Conservation (phyloP, 2,329 filamentous ascomycete species). For the Ascochyta koolunga region DNA sequence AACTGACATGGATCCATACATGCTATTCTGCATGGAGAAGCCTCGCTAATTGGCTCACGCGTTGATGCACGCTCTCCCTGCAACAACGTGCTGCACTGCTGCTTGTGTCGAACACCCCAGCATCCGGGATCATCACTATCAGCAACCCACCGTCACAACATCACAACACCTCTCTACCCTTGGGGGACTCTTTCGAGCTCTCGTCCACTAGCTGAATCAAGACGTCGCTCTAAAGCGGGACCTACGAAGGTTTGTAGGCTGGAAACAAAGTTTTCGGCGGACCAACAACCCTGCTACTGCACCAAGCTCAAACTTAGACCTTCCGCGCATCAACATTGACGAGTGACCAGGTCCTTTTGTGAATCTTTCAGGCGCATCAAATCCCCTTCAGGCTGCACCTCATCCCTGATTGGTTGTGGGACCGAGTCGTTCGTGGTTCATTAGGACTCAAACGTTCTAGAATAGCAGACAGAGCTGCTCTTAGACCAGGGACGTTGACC, state of each 20-base stretch:
- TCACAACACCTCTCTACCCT: conserved; percentile 14
- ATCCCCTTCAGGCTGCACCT: conserved; percentile 22
- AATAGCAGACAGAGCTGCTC: conserved; percentile 28
- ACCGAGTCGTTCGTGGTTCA: conserved; percentile 12
- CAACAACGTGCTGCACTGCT: conserved; percentile 19
- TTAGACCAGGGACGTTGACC: conserved; percentile 34
- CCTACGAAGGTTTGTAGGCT: conserved; percentile 39
- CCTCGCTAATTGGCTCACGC: conserved; percentile 14
- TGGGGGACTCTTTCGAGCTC: conserved; percentile 13
- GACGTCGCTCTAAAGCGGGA: conserved; percentile 24
- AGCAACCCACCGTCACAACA: conserved; percentile 19
- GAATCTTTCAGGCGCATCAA: conserved; percentile 36
- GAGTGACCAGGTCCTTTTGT: conserved; percentile 29
- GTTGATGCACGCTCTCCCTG: conserved; percentile 8
- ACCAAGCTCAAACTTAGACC: conserved; percentile 46
- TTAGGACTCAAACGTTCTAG: conserved; percentile 34
- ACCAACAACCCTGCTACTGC: conserved; percentile 45
- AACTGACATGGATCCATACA: conserved; percentile 39
- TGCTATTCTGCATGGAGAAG: conserved; percentile 8
- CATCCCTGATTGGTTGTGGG: conserved; percentile 25
- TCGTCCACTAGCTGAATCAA: conserved; percentile 21
- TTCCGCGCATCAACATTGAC: conserved; percentile 21
- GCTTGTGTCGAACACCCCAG: conserved; percentile 12
- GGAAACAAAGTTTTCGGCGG: conserved; percentile 47
- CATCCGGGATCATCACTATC: conserved; percentile 5